Evolutionary conservation across 345 rosid genomes (phyloP).

Genomic region (Citrus hindsii): DNA sequence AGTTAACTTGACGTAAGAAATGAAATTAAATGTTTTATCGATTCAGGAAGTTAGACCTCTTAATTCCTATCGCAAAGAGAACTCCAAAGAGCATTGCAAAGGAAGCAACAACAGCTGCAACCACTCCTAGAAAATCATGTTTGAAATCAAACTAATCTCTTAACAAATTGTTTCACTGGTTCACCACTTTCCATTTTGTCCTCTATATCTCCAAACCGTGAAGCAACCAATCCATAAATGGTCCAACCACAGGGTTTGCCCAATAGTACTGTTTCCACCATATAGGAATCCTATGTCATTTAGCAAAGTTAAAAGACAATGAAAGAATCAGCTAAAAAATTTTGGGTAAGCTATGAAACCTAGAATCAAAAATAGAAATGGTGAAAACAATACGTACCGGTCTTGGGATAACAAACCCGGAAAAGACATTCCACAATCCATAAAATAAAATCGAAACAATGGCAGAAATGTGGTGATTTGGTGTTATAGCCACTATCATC

Average conservation of each 20-base stretch:
- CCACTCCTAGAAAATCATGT: conserved; percentile 23
- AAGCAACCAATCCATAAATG: conserved; percentile 41
- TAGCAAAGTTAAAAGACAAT: not conserved
- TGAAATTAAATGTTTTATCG: conserved; percentile 17
- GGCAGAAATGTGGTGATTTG: conserved; percentile 35
- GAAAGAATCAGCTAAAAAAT: not conserved
- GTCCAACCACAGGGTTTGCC: conserved; percentile 52
- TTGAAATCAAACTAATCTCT: conserved; percentile 40
- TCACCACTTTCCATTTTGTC: conserved; percentile 33
- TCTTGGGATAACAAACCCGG: conserved; percentile 34
- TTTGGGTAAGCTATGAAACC: not conserved
- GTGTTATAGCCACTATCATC: conserved; percentile 40
- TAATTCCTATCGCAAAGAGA: conserved; percentile 62
- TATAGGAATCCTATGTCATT: conserved; percentile 42
- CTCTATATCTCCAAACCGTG: conserved; percentile 48
- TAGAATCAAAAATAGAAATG: not conserved
- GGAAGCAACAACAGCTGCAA: conserved; percentile 35
- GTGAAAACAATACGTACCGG: conserved; percentile 18
- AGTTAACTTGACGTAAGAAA: too few relatives aligned
- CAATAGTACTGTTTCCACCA: conserved; percentile 76
- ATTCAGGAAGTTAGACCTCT: conserved; percentile 65
- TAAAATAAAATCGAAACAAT: conserved; percentile 32
- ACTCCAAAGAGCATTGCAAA: conserved; percentile 49
- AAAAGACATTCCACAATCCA: conserved; percentile 32
- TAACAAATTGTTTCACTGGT: conserved; percentile 49